Percentiles rank a stretch among this genome's conserved stretches.
Evolutionary conservation across 148 eudicot genomes (phyloP).

Genomic region (Limonium bicolor): DNA sequence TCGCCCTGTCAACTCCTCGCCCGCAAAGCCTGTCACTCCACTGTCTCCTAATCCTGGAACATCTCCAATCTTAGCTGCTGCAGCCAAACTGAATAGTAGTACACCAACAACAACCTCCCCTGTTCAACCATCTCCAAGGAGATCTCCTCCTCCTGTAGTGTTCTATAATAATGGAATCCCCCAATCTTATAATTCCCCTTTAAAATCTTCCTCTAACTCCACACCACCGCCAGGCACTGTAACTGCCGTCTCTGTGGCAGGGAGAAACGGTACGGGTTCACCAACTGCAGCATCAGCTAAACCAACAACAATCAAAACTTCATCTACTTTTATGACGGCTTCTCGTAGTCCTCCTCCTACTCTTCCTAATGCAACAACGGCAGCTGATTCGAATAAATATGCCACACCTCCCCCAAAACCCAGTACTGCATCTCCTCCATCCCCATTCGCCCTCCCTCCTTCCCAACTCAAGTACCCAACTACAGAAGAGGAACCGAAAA

Average conservation of each 20-base stretch:
- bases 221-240: no score
- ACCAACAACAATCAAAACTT: no score
- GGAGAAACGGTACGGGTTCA: no score
- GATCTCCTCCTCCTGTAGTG: not conserved
- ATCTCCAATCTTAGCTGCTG: slow-evolving; percentile 1
- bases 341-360: slow-evolving; percentile 4
- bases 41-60: not conserved
- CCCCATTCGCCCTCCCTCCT: slow-evolving; percentile 46
- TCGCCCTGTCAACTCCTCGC: not conserved
- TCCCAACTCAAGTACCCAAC: slow-evolving; percentile 25
- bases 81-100: not conserved
- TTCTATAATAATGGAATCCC: not conserved
- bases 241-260: no score
- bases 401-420: slow-evolving; percentile 18
- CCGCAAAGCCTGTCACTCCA: not conserved
- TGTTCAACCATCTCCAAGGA: slow-evolving; percentile 5
- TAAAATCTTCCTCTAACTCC: no score
- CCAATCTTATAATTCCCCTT: not conserved
- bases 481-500: slow-evolving; percentile 26
- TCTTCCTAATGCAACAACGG: slow-evolving; percentile 15
- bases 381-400: slow-evolving; percentile 10
- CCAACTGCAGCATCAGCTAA: no score
- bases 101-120: not conserved
- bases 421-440: slow-evolving; percentile 27
- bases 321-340: no score